A percentile compares a stretch with the other conserved stretches of the same genome.
These are phyloP conservation scores for Inga laurina DNA, from an alignment of 306 rosid species.

Conservation along the genomic window DNA sequence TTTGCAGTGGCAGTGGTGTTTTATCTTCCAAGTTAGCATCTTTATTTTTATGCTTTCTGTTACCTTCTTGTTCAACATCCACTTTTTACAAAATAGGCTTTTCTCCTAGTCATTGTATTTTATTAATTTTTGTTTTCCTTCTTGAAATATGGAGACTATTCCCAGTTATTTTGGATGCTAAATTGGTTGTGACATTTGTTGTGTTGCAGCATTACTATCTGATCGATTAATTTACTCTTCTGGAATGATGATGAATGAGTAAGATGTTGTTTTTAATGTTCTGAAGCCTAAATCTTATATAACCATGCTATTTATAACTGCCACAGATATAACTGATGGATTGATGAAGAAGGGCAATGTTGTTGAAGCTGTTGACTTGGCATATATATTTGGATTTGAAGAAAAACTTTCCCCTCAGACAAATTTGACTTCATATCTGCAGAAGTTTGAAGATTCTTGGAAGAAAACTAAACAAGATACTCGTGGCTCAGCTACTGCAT, in stretches of 20 bases:
- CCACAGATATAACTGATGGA: conserved; percentile 50
- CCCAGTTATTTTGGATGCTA: conserved; percentile 17
- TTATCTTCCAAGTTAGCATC: not conserved
- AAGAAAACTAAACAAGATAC: conserved; percentile 44
- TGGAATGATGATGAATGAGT: conserved; percentile 17
- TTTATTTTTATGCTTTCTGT: not conserved
- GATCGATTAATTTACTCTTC: not conserved
- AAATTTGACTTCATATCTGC: conserved; percentile 48
- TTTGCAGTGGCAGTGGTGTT: not conserved
- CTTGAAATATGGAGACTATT: not conserved
- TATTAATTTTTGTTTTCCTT: conserved; percentile 1
- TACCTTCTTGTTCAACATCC: not conserved
- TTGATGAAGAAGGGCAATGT: conserved; percentile 42
- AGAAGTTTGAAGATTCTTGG: conserved; percentile 56
- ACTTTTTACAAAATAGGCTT: not conserved
- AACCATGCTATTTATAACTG: conserved; percentile 21
- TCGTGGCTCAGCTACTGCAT: conserved; percentile 27
- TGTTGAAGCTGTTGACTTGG: conserved; percentile 58
- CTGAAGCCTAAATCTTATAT: not conserved
- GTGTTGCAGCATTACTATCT: not conserved
- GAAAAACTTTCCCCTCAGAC: conserved; percentile 47
- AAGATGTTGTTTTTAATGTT: conserved; percentile 21
- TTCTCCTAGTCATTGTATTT: not conserved
- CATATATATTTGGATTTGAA: conserved; percentile 60
- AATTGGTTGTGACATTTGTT: not conserved